A percentile compares a stretch with the other conserved stretches of the same genome.
Conservation (phyloP, 1,284 basidiomycete species). For the Leccinum olivaceoglutinosum region DNA sequence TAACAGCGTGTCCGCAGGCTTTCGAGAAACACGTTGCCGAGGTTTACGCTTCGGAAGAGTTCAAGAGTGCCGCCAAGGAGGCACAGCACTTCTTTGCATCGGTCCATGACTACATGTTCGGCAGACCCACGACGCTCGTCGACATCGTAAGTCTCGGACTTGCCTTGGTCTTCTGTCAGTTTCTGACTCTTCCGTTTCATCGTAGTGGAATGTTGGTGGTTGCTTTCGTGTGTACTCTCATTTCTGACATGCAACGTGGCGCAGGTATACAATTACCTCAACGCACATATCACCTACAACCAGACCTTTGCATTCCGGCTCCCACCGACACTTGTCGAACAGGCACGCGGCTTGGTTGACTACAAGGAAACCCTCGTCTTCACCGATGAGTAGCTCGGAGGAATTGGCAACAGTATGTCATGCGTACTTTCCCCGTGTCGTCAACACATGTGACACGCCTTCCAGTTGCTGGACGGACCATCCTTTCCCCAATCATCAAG, state of each 20-base stretch:
- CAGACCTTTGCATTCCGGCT: constrained; percentile 68
- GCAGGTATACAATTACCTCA: constrained; percentile 73
- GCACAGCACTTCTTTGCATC: constrained; percentile 60
- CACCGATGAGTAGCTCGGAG: constrained; percentile 52
- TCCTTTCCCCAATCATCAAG: constrained; percentile 64
- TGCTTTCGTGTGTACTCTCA: background rate
- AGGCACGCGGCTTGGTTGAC: constrained; percentile 65
- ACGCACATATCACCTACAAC: constrained; percentile 74
- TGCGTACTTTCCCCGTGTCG: background rate
- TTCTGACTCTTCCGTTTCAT: constrained; percentile 4
- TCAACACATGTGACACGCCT: background rate
- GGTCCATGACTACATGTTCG: constrained; percentile 64
- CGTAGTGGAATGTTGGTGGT: constrained; percentile 57
- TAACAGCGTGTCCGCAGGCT: constrained; percentile 32
- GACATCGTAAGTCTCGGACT: constrained; percentile 50
- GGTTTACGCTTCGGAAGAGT: constrained; percentile 55
- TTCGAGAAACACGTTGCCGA: constrained; percentile 61
- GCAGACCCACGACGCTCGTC: constrained; percentile 54
- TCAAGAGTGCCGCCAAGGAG: constrained; percentile 52
- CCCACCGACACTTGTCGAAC: constrained; percentile 61
- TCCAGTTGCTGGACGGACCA: constrained; percentile 72
- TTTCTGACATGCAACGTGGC: constrained; percentile 12
- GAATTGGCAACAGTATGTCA: constrained; percentile 69
- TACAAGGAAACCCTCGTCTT: constrained; percentile 77
- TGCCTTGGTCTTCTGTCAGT: background rate